Conservation (phyloP, 139 green algal species). For the Chlamydomonas schloesseri region DNA sequence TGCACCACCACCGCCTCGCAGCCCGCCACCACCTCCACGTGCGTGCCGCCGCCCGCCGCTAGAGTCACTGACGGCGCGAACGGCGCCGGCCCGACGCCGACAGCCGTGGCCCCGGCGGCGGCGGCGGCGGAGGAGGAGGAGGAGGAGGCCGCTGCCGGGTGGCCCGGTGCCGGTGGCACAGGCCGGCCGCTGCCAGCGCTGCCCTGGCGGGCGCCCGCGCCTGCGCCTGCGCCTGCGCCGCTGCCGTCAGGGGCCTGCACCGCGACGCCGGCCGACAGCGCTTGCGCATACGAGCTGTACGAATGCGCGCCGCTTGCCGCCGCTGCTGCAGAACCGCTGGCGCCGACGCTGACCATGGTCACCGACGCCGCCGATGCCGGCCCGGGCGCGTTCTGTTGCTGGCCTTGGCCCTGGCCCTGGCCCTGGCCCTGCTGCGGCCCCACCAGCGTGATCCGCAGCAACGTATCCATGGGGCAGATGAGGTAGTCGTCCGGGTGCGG, state of each 20-base stretch:
- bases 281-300: too few relatives aligned
- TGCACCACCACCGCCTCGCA: slow-evolving; percentile 51
- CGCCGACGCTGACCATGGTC: too few relatives aligned
- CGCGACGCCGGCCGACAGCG: too few relatives aligned
- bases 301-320: not conserved
- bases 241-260: not conserved
- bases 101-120: not conserved
- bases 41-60: not conserved
- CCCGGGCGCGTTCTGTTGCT: not conserved
- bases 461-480: slow-evolving; percentile 37
- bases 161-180: too few relatives aligned
- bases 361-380: not conserved
- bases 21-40: slow-evolving; percentile 57
- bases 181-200: slow-evolving; percentile 11
- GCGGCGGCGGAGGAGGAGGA: too few relatives aligned
- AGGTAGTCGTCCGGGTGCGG: slow-evolving; percentile 39
- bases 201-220: not conserved
- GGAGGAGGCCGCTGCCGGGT: not conserved
- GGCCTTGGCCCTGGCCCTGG: too few relatives aligned
- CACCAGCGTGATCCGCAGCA: slow-evolving; percentile 25
- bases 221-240: too few relatives aligned
- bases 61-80: not conserved
- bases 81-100: not conserved
- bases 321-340: not conserved
- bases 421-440: not conserved